Base-by-base conservation (phyloP, 1,284 basidiomycete species). In the Microstroma glucosiphilum region DNA sequence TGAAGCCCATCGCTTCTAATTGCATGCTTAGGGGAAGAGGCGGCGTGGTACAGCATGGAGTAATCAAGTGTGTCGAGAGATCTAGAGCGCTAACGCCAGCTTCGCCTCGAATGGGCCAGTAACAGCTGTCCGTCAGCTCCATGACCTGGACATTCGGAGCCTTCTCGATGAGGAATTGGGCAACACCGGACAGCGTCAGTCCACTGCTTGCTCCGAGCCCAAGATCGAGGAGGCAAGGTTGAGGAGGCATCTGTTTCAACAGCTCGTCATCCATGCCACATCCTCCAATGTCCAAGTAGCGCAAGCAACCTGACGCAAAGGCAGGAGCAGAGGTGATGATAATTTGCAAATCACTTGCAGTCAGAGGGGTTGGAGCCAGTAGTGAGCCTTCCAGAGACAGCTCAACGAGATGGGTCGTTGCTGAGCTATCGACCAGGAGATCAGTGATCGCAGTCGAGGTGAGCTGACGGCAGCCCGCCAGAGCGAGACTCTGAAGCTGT, bases 221-320 rank as follows among this genome's bases (percentile, higher is more conserved):
- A 1, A 77, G 59, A 40, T 77, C 75, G 25, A 54, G 51, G 51
- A 98, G 82, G 43, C 83, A 83, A 0, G 87, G 87, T 78, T 93
- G 92, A 1, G 86, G 81, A 0, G 82, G 80, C 2, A 87, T 80
- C 49, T 88, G 80, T 2, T 83, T 83, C 4, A 79, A 68, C 37
- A 72, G 60, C 37, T 62, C 71, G 59, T 83, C 80, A 4, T 87
- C 89, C 55, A 96, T 72, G 0, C 87, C 87, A 6, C 90, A 84
- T 63, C 89, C 90, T 11, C 92, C 93, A 19, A 98, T 80, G 79
- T 98, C 94, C 63, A 98, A 85, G 80, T 93, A 96, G 17, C 87
- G 84, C 53, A 97, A 82, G 60, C 85, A 80, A 17, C 91, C 90
- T 40, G 83, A 86, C 13, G 82, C 82, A 82, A 98, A 89, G 76